A percentile compares a stretch with the other conserved stretches of the same genome.
Evolutionary conservation across 345 rosid genomes (phyloP).

Genomic region (Gynandropsis gynandra): DNA sequence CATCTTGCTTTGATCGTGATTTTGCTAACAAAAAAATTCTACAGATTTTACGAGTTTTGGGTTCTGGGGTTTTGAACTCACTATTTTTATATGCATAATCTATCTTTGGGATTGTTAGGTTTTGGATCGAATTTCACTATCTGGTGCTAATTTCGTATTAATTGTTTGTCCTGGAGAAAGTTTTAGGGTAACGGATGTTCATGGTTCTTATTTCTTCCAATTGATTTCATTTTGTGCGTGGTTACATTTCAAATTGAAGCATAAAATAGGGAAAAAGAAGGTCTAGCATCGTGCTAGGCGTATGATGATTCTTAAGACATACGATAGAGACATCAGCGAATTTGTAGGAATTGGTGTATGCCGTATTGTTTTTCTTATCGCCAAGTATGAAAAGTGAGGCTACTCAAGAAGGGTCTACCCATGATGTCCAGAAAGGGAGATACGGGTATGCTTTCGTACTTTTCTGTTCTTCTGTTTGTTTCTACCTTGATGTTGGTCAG

Average conservation of each 20-base stretch:
- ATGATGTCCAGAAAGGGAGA: constrained; percentile 46
- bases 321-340: constrained; percentile 29
- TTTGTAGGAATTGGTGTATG: constrained; percentile 44
- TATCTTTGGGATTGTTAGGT: neutral
- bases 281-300: constrained; percentile 13
- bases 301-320: constrained; percentile 41
- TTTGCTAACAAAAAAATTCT: constrained; percentile 12
- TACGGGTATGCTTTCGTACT: constrained; percentile 49
- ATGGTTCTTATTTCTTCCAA: neutral
- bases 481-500: constrained; percentile 1
- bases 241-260: neutral
- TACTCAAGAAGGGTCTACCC: constrained; percentile 41
- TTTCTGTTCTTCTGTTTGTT: constrained; percentile 5
- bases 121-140: neutral
- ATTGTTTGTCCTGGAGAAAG: neutral
- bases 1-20: constrained; percentile 8
- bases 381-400: constrained; percentile 67
- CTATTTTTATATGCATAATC: too few species aligned
- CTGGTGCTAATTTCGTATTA: constrained; percentile 2
- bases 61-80: constrained; percentile 1
- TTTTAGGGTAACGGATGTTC: too few species aligned
- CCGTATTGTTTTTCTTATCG: constrained; percentile 30
- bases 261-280: neutral
- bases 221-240: constrained; percentile 7
- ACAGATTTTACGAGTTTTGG: constrained; percentile 6